Base-by-base conservation (phyloP, 2,329 filamentous ascomycete species). In the Ophiostoma sp. region DNA sequence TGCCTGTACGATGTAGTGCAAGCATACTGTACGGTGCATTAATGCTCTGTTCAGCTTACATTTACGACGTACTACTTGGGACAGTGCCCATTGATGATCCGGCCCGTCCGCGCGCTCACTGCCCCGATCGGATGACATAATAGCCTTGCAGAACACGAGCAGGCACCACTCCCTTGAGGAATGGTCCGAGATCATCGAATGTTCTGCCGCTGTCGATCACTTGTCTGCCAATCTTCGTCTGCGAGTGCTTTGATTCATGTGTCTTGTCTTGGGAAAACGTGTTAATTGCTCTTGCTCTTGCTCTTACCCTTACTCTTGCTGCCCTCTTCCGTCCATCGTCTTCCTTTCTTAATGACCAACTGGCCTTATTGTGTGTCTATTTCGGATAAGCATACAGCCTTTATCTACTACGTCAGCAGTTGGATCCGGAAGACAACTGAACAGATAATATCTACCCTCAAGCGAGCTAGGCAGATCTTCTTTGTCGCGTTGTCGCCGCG, bases 201-300 rank as follows among this genome's bases (percentile, higher is more conserved):
- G 60, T 63, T 63, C 40, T 63, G 60, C 60, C 36, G 58, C 12
- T 62, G 60, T 18, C 60, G 60, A 63, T 63, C 60, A 63, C 36
- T 62, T 55, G 18, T 36, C 27, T 27, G 27, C 27, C 27, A 55
- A 55, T 36, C 18, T 55, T 27, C 14, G 2, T 18, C 49, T 6
- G 8, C 12, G n/a, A 55, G 9, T 38, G 38, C 52, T 58, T 14
- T 5, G 6, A 58, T 38, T 18, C 18, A 36, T 36, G 11, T 4
- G 9, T 38, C 11, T 12, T 38, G 55, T 60, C 55, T 40, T 38
- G 27, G 55, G 4, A 14, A 60, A 60, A 60, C 55, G 55, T 60
- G 55, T 60, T 60, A 18, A 38, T 55, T 55, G 8, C 12, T n/a
- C 12, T 18, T 52, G 47, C 47, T 12, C 9, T 2, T n/a, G 18